A percentile compares a stretch with the other conserved stretches of the same genome.
These are phyloP conservation scores for Arachis monticola DNA, from an alignment of 331 rosid species.

Conservation along the genomic window DNA sequence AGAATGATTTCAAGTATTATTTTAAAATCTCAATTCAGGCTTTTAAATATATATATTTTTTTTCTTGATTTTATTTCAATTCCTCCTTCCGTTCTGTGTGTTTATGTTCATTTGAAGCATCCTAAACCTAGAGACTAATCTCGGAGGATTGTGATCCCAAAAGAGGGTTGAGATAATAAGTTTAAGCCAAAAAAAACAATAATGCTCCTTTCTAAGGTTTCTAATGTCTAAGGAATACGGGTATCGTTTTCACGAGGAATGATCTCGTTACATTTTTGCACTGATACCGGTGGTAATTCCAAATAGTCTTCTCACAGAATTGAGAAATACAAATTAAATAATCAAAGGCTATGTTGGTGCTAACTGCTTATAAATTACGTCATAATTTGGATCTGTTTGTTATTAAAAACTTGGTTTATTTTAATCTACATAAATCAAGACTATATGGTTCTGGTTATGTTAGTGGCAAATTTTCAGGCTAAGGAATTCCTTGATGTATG, in stretches of 20 bases:
- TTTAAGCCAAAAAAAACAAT: slow-evolving; percentile 8
- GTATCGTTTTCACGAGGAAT: not conserved
- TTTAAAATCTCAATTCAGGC: not conserved
- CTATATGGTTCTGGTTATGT: slow-evolving; percentile 13
- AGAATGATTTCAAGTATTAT: slow-evolving; percentile 25
- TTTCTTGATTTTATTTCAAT: slow-evolving; percentile 12
- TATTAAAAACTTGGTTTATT: not conserved
- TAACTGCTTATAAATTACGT: not conserved
- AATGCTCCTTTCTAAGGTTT: slow-evolving; percentile 1
- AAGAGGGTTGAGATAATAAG: slow-evolving; percentile 13
- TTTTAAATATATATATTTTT: not conserved
- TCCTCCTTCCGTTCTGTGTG: slow-evolving; percentile 13
- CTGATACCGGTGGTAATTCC: not conserved
- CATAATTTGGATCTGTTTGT: not conserved
- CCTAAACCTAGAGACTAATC: slow-evolving; percentile 18
- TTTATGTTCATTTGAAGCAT: slow-evolving; percentile 5
- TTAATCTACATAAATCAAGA: slow-evolving; percentile 3
- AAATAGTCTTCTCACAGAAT: slow-evolving; percentile 10
- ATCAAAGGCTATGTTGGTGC: not conserved
- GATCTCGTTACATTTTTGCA: not conserved
- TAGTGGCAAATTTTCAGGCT: not conserved
- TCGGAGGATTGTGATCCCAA: slow-evolving; percentile 22
- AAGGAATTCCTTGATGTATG: not conserved
- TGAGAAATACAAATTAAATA: not conserved
- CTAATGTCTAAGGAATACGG: not conserved